These are phyloP conservation scores for Pseudogymnoascus sp. DNA, from an alignment of 2,329 filamentous ascomycete species.

Conservation along the genomic window DNA sequence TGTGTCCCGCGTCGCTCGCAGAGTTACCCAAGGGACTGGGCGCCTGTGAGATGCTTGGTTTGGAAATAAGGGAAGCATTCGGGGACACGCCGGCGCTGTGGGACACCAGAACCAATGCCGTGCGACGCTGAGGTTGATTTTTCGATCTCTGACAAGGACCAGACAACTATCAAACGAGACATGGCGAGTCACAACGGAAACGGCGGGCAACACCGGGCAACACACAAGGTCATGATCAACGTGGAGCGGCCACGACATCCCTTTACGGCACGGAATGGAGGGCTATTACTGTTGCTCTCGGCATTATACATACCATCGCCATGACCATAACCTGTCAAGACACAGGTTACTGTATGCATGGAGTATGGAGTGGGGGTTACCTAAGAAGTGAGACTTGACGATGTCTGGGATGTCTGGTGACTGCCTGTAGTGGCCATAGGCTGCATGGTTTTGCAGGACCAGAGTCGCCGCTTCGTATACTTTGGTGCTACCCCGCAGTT, in stretches of 20 bases:
- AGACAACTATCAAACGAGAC: not conserved
- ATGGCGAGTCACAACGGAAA: not conserved
- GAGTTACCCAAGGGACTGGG: not conserved
- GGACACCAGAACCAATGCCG: not conserved
- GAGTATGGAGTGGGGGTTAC: not conserved
- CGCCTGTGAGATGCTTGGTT: not conserved
- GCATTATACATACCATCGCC: not conserved
- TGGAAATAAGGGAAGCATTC: not conserved
- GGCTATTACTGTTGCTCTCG: not conserved
- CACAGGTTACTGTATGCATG: not conserved
- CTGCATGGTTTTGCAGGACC: not conserved
- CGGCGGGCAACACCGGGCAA: not conserved
- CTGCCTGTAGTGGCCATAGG: not conserved
- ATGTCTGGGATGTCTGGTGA: slow-evolving; percentile 3
- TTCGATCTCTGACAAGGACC: not conserved
- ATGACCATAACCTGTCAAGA: not conserved
- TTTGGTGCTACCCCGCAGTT: slow-evolving; percentile 1
- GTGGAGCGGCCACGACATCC: not conserved
- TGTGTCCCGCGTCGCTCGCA: not conserved
- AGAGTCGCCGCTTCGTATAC: not conserved
- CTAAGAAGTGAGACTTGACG: not conserved
- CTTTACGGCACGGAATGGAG: not conserved
- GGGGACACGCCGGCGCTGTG: not conserved
- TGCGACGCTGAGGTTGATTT: not conserved
- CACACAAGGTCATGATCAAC: not conserved